Percentiles rank a stretch among this genome's conserved stretches.
phyloP scores from a whole-genome alignment of 2,329 filamentous ascomycete species.

The Trematosphaeria pertusa region DNA sequence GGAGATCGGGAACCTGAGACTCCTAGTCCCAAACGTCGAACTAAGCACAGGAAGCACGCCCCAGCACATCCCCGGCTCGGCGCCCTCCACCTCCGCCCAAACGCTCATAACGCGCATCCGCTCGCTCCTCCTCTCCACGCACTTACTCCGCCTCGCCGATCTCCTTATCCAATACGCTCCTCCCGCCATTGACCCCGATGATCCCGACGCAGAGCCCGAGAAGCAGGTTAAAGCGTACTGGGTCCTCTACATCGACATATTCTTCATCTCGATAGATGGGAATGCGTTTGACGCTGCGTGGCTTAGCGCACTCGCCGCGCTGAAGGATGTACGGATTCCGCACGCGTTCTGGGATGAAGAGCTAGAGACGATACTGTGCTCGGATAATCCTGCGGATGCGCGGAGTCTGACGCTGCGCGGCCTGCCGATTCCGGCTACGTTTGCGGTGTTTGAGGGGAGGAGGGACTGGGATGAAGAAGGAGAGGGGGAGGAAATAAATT shows the following conservation, averaged over 20 bases:
- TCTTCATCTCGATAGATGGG: conserved; percentile 91
- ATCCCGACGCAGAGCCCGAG: conserved; percentile 56
- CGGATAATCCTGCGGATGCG: conserved; percentile 62
- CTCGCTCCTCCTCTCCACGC: conserved; percentile 74
- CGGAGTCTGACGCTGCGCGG: conserved; percentile 66
- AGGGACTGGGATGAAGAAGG: conserved; percentile 54
- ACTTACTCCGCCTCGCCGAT: conserved; percentile 70
- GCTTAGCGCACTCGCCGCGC: conserved; percentile 80
- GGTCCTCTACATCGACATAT: conserved; percentile 93
- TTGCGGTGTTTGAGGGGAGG: conserved; percentile 69
- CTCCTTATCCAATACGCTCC: conserved; percentile 75
- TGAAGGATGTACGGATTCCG: conserved; percentile 79
- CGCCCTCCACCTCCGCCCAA: conserved; percentile 82
- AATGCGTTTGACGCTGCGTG: conserved; percentile 92
- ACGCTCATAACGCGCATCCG: conserved; percentile 82
- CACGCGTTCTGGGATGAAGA: conserved; percentile 84
- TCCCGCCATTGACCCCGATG: conserved; percentile 49
- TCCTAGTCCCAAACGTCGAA: conserved; percentile 93
- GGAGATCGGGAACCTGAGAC: conserved; percentile 61
- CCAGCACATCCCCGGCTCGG: conserved; percentile 80
- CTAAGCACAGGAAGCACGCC: conserved; percentile 90
- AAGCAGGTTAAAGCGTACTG: conserved; percentile 82
- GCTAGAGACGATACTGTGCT: conserved; percentile 79
- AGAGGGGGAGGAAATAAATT: conserved; percentile 51
- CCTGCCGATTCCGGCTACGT: conserved; percentile 78